Conservation (phyloP, 441 rosid genomes). For the Adansonia rubrostipa region DNA sequence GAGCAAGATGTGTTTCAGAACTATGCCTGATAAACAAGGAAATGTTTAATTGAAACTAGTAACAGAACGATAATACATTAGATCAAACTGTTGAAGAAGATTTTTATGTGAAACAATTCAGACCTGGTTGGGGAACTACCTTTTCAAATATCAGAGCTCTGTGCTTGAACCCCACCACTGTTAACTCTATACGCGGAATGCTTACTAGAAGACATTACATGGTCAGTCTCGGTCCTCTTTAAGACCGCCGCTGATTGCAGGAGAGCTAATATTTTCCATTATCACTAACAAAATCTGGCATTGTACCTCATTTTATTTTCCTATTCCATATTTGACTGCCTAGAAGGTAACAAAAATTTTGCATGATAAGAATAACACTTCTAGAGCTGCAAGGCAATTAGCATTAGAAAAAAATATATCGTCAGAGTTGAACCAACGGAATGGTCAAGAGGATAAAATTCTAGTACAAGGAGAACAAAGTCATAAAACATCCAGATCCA, state of each 20-base stretch:
- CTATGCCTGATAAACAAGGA: slow-evolving; percentile 30
- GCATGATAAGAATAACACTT: background rate
- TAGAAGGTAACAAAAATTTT: background rate
- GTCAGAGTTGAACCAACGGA: background rate
- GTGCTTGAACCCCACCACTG: slow-evolving; percentile 40
- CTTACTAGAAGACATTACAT: slow-evolving; percentile 51
- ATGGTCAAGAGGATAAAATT: background rate
- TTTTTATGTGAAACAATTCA: background rate
- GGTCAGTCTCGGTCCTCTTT: slow-evolving; percentile 33
- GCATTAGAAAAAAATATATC: slow-evolving; percentile 3
- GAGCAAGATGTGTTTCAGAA: slow-evolving; percentile 41
- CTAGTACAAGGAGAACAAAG: background rate
- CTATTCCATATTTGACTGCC: slow-evolving; percentile 31
- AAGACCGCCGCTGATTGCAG: slow-evolving; percentile 29
- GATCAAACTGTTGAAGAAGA: background rate
- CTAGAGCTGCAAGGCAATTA: slow-evolving; percentile 26
- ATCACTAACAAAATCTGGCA: slow-evolving; percentile 32
- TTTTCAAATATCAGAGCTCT: slow-evolving; percentile 44
- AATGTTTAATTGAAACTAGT: slow-evolving; percentile 11
- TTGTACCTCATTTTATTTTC: slow-evolving; percentile 33
- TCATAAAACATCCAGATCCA: too few relatives aligned
- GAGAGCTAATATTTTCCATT: slow-evolving; percentile 31
- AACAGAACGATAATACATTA: slow-evolving; percentile 9
- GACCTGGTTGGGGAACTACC: slow-evolving; percentile 37
- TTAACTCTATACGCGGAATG: slow-evolving; percentile 40